Evolutionary conservation across 176 grass and related monocot genomes (phyloP), one percentile per base, ranked within the genome.

Genomic region (Guadua angustifolia): DNA sequence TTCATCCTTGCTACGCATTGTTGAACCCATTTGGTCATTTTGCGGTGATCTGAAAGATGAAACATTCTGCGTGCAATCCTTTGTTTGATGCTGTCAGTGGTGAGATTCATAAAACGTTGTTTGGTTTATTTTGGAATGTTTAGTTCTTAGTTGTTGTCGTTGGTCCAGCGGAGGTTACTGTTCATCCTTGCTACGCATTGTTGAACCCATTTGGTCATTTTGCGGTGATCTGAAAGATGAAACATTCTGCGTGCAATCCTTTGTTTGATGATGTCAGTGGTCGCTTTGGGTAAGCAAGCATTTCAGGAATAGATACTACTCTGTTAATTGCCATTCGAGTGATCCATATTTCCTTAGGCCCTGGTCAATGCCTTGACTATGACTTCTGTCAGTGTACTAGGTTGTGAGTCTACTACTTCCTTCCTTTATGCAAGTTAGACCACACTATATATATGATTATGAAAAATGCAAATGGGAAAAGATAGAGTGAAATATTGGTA

Each of bases 291-390:
- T 57, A 86, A 73, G 35, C 19, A 73, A 49, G n/a, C 55, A 19
- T 80, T 85, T 81, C 62, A 75, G 42, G 5, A 52, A 42, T n/a
- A 21, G 32, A 79, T 78, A 36, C 55, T 57, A 38, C 46, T 82
- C 5, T 75, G 22, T 19, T 32, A 35, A 12, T 53, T 3, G 3
- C 39, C 35, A 67, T 81, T 68, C 43, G 76, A 32, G 77, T 25
- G 6, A 69, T 40, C 29, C 2, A 44, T n/a, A n/a, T n/a, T n/a
- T n/a, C n/a, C n/a, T n/a, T 9, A 14, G 21, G 17, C n/a, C 14
- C 53, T 9, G 74, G 33, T 89, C 40, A 33, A 5, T 75, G 59
- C 58, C 81, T 76, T 74, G 32, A 51, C 44, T 51, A 0, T 35
- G 36, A 21, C 65, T 50, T 46, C 33, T 35, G 33, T 35, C 33